Evolutionary conservation across 768 basidiomycete genomes (phyloP), one percentile per base, ranked within the genome.

Genomic region (Amanita polypyramis): DNA sequence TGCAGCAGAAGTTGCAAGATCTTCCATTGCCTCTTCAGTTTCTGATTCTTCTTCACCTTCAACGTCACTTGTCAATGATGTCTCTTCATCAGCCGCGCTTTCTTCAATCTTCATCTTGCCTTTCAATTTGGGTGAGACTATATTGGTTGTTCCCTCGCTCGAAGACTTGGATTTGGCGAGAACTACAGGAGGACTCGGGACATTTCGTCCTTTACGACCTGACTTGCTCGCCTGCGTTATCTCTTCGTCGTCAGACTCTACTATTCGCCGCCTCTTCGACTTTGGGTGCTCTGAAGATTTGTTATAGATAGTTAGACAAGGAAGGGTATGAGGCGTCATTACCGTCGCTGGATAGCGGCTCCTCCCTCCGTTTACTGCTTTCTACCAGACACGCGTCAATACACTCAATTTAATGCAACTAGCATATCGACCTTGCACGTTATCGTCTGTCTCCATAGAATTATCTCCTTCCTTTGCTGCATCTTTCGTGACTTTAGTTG

Each of bases 231-330:
- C 15, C 21, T 30, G 30, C 9, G 49, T 54, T 17, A 64, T 66
- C 5, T 67, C 61, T 35, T 78, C 80, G 17, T 79, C 74, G 27
- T 79, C 79, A 0, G 77, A 80, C 27, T 74, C 65, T 4, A 75
- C 55, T 21, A 80, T 69, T 48, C 72, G 72, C 42, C 79, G 64
- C 56, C 69, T 76, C 62, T 83, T 82, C 5, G 63, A 30, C 41
- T 58, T 69, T 8, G 63, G 59, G 21, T 56, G 61, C 51, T 65
- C 70, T 64, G n/a, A 49, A 34, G 12, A 19, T 39, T 29, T 27
- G 30, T 40, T 51, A 45, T 25, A n/a, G 30, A 21, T 15, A 45
- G 39, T 17, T 41, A 25, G 25, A 46, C 36, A 33, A n/a, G 38
- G 35, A 25, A 11, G 21, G 21, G 34, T 23, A 2, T 23, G 17